phyloP scores from a whole-genome alignment of 495 filamentous ascomycete species.

The Podospora fimiseda region DNA sequence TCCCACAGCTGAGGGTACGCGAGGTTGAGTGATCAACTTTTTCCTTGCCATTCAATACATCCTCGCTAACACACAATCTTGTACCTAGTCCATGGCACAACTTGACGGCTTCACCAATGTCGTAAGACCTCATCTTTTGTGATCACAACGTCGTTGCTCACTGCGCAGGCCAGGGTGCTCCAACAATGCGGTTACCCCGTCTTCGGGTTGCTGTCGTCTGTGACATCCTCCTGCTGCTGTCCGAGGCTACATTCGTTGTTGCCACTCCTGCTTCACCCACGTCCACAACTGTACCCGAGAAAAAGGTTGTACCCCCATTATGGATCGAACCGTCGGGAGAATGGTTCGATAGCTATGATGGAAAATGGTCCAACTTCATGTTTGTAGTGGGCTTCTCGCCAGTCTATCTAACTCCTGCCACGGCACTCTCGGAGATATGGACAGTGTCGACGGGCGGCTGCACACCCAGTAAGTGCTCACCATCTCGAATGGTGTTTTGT shows the following conservation, averaged over 20 bases:
- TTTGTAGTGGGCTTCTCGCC: slow-evolving; percentile 53
- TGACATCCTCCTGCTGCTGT: slow-evolving; percentile 32
- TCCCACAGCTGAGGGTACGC: not conserved
- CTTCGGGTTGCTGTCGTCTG: slow-evolving; percentile 31
- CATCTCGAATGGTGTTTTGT: slow-evolving; percentile 2
- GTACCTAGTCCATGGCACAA: slow-evolving; percentile 31
- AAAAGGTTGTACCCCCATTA: slow-evolving; percentile 19
- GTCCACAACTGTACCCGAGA: not conserved
- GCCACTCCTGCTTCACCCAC: slow-evolving; percentile 16
- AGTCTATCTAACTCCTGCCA: slow-evolving; percentile 52
- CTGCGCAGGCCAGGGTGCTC: slow-evolving; percentile 21
- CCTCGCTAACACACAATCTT: slow-evolving; percentile 7
- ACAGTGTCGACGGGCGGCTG: slow-evolving; percentile 49
- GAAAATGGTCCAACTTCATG: slow-evolving; percentile 47
- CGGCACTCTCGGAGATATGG: slow-evolving; percentile 52
- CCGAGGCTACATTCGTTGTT: slow-evolving; percentile 27
- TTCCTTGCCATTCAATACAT: not conserved
- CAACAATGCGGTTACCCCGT: slow-evolving; percentile 29
- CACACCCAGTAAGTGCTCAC: slow-evolving; percentile 28
- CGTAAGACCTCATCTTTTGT: slow-evolving; percentile 26
- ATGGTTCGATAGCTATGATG: slow-evolving; percentile 46
- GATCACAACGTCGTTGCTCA: slow-evolving; percentile 14
- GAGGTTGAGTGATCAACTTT: not conserved
- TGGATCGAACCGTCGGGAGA: slow-evolving; percentile 39
- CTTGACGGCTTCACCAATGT: slow-evolving; percentile 24